Evolutionary conservation across 495 filamentous ascomycete species (phyloP).

Genomic region (Xylaria curta): DNA sequence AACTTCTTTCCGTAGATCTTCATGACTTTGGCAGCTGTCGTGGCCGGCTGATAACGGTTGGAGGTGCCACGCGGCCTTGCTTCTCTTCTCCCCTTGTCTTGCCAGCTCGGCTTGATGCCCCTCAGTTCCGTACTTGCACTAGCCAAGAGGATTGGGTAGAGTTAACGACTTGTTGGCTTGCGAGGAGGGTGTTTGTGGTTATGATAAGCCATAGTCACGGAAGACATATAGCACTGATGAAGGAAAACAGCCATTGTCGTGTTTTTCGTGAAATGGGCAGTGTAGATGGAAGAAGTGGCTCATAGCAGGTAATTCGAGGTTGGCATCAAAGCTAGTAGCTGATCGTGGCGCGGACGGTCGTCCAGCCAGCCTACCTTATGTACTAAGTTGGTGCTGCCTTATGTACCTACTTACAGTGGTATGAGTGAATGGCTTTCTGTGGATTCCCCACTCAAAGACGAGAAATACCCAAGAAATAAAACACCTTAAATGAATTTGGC

Average conservation of each 20-base stretch:
- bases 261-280: background rate
- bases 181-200: too few relatives aligned
- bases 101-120: background rate
- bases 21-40: background rate
- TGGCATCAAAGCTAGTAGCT: slow-evolving; percentile 16
- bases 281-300: slow-evolving; percentile 9
- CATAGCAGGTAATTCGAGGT: background rate
- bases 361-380: background rate
- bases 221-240: background rate
- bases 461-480: background rate
- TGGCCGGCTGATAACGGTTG: background rate
- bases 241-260: too few relatives aligned
- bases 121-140: too few relatives aligned
- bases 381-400: background rate
- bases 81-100: background rate
- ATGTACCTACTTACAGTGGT: background rate
- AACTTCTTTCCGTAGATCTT: too few relatives aligned
- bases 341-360: background rate
- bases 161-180: background rate
- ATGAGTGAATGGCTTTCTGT: background rate
- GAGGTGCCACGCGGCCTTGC: background rate
- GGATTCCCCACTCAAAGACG: background rate
- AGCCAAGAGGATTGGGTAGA: background rate
- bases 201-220: background rate
- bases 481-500: background rate